These are phyloP conservation scores for Mortierella hygrophila DNA, from an alignment of 192 early-diverging fungal genomes.

Conservation along the genomic window DNA sequence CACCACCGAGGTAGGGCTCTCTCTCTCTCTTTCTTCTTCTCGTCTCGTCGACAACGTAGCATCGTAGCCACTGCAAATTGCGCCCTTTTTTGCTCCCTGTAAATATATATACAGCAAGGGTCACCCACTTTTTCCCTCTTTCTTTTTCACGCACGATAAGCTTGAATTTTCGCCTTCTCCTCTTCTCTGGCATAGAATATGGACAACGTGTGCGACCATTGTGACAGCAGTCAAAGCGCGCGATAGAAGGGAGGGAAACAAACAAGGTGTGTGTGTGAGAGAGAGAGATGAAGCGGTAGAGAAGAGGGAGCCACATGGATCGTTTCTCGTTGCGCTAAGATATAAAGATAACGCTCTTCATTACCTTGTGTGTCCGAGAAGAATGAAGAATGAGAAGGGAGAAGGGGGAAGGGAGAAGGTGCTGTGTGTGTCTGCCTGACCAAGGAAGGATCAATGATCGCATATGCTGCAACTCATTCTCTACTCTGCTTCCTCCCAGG, in stretches of 20 bases:
- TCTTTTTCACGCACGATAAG: too few species aligned
- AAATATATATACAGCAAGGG: too few species aligned
- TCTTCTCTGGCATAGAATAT: neutral
- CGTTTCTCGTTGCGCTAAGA: neutral
- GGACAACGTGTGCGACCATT: neutral
- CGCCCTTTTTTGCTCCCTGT: too few species aligned
- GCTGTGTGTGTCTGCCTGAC: neutral
- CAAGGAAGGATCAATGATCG: conserved; percentile 7
- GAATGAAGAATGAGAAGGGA: too few species aligned
- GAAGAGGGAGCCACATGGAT: too few species aligned
- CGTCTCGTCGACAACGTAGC: neutral
- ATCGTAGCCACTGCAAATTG: neutral
- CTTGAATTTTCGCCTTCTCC: neutral
- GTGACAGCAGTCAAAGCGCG: neutral
- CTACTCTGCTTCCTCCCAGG: neutral
- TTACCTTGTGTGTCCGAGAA: too few species aligned
- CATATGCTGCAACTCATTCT: conserved; percentile 6
- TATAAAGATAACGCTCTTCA: too few species aligned
- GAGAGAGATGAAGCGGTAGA: too few species aligned
- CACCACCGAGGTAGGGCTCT: neutral
- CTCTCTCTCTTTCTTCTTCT: neutral
- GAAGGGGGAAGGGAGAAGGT: too few species aligned
- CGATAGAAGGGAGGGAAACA: neutral
- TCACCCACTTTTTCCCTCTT: too few species aligned
- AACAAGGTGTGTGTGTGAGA: neutral